Conservation (phyloP, 495 filamentous ascomycete genomes). For the Polyplosphaeria fusca region DNA sequence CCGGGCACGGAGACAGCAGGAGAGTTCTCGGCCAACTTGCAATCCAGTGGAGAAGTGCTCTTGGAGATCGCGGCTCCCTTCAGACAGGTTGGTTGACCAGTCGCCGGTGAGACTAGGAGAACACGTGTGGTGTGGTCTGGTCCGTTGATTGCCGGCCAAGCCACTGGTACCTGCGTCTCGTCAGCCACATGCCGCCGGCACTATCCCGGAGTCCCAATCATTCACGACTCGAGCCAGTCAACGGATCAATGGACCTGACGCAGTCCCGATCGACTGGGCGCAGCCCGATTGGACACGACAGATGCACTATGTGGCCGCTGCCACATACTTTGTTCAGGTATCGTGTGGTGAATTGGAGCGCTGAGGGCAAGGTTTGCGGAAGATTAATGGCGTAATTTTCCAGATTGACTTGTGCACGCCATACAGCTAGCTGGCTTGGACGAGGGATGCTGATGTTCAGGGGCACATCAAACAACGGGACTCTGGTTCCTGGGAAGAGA, state of each 20-base stretch:
- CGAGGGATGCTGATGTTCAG: conserved; percentile 10
- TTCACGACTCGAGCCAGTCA: no score
- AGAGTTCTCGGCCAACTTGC: conserved; percentile 74
- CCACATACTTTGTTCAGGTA: no score
- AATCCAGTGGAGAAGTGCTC: conserved; percentile 81
- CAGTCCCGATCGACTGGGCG: conserved; percentile 9
- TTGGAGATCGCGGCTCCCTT: conserved; percentile 86
- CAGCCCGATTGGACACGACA: no score
- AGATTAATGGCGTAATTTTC: conserved; percentile 31
- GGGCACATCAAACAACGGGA: background rate
- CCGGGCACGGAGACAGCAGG: conserved; percentile 49
- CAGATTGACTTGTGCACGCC: conserved; percentile 19
- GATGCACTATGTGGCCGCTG: no score
- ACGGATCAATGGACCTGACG: conserved; percentile 19
- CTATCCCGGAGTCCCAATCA: no score
- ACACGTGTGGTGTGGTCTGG: background rate
- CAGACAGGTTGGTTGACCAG: conserved; percentile 80
- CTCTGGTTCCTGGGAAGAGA: background rate
- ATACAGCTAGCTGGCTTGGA: conserved; percentile 19
- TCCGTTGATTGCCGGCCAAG: background rate
- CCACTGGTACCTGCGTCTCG: conserved; percentile 3
- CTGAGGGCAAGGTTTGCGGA: conserved; percentile 19
- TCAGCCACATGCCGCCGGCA: no score
- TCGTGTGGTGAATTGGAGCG: background rate
- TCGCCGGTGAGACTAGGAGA: conserved; percentile 46